Base-by-base conservation (phyloP, 129 eudicot genomes). In the Silybum marianum region DNA sequence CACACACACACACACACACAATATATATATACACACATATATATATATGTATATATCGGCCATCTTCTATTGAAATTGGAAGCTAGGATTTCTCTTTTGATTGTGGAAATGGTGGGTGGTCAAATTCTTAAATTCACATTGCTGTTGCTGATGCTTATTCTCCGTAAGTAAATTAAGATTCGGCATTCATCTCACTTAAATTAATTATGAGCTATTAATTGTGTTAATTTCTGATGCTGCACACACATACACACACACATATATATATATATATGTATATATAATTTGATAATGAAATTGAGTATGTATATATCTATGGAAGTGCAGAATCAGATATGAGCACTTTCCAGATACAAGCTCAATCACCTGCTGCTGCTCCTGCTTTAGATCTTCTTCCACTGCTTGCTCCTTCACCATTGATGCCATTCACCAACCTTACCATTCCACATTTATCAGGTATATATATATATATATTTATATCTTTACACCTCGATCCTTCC, bases 361-460 rank as follows among this genome's bases (percentile, higher is more conserved):
- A 24, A 9, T 75, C 83, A 21, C 78, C 87, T 0, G 26, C 26
- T 54, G 42, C 70, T 68, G 73, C 90, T 70, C 87, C 94, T 6
- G 23, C 82, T n/a, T 77, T 67, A 23, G 80, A 81, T 71, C 84
- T 85, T 79, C 60, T 87, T 76, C 91, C 91, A 7, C 58, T 81
- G 14, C 54, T 74, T 9, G 93, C 93, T 19, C 96, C 96, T 85
- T 83, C 91, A 42, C 93, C 93, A 3, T 67, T 89, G 81, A 69
- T 80, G 86, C 96, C 96, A 60, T 91, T 78, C 83, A 87, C 83
- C 11, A 78, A 84, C 44, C 63, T 36, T 38, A 74, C 78, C 14
- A 75, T 82, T 34, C 96, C 96, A 62, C 75, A 74, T 18, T 74
- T 91, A 39, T 87, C 96, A 84, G 96, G 96, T 89, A 70, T 11